phyloP scores from a whole-genome alignment of 345 rosid genomes.

The Brassica carinata region DNA sequence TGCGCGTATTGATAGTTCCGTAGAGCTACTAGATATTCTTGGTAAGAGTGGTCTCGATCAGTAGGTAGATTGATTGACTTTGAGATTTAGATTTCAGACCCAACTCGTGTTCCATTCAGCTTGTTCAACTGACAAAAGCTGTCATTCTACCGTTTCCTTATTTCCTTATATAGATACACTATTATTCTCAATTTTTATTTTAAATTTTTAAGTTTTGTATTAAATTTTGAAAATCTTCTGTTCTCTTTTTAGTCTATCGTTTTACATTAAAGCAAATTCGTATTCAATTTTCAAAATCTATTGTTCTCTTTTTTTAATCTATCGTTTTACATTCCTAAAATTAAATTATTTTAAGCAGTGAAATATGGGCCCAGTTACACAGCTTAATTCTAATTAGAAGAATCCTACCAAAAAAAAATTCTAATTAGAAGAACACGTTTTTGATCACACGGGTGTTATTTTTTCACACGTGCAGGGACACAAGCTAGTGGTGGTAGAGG shows the following conservation, averaged over 20 bases:
- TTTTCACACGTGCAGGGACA: conserved; percentile 51
- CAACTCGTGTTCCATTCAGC: background rate
- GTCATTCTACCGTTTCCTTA: background rate
- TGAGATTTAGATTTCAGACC: background rate
- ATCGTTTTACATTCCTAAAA: background rate
- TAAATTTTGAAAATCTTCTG: too few species aligned
- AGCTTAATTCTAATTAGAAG: too few species aligned
- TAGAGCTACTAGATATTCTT: background rate
- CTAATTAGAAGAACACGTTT: background rate
- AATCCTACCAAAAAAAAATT: too few species aligned
- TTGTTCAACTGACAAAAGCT: background rate
- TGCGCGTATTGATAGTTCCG: conserved; percentile 8
- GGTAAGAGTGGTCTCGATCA: background rate
- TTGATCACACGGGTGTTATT: background rate
- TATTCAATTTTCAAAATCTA: too few species aligned
- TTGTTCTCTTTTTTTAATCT: background rate
- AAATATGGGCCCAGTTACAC: background rate
- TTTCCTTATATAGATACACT: background rate
- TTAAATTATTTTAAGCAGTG: background rate
- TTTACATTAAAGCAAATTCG: background rate
- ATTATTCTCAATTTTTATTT: background rate
- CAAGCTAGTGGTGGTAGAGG: conserved; percentile 72
- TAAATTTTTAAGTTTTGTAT: too few species aligned
- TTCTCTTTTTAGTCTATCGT: background rate
- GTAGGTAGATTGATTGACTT: background rate